Evolutionary conservation across 345 rosid species (phyloP), one percentile per base, ranked within the genome.

Genomic region (Crucihimalaya himalaica): DNA sequence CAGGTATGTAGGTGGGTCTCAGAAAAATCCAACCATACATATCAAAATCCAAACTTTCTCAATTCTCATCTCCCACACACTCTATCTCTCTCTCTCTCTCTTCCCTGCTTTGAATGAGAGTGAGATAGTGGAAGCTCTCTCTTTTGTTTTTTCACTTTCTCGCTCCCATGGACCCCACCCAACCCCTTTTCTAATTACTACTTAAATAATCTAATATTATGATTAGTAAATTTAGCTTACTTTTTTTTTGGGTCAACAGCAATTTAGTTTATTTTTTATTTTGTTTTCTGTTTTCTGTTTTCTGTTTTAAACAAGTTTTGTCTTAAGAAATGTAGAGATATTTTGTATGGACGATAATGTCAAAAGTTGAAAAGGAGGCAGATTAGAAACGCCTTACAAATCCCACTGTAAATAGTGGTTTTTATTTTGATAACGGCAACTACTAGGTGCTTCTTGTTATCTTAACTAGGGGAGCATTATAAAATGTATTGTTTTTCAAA

Each of bases 21-120:
- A 51, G 73, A 31, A 78, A 71, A 84, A 64, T 77, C 85, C 86
- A 80, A 74, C 72, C 57, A 63, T 73, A 63, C 78, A 31, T 19
- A 21, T 46, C 19, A 58, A 70, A 77, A 58, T 74, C 71, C 61
- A 58, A 58, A 58, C 73, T 66, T 74, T 66, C 9, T 14, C 63
- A 12, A 37, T 53, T 16, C 29, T 73, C 82, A 37, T 51, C 76
- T 11, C 23, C 72, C 83, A 43, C 78, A 13, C 57, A 27, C 73
- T 55, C 74, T 76, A 58, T 68, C 67, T 66, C n/a, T n/a, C n/a
- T n/a, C n/a, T n/a, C n/a, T n/a, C n/a, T n/a, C n/a, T n/a, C n/a
- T 57, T 55, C 56, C 0, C 48, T 45, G 40, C 37, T 66, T 20
- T 58, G 54, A 57, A 50, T 47, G 62, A 59, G 35, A 66, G n/a